Evolutionary conservation across 2,329 filamentous ascomycete genomes (phyloP), one percentile per base, ranked within the genome.

Genomic region (Claviceps fusiformis): DNA sequence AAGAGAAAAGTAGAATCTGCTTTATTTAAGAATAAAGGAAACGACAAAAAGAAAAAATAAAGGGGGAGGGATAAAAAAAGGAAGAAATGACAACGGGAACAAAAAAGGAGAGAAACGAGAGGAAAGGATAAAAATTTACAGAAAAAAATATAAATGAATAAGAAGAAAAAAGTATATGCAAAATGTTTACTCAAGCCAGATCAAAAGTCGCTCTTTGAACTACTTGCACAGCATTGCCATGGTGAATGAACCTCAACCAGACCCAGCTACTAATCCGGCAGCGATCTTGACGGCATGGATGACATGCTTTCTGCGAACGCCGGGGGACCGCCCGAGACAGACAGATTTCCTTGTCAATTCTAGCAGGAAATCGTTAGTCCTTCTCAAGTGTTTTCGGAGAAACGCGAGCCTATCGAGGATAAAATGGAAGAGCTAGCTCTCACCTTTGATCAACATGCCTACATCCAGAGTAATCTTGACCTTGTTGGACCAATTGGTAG

Each of bases 321-420:
- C 72, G 0, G 72, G 71, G 2, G 65, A 65, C 5, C 69, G 63
- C 9, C 71, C 72, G 8, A 74, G 58, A 45, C 71, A 74, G 7
- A 74, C 65, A 17, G 70, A 66, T 15, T 56, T 63, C 2, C 56
- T 55, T 0, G 65, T 63, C 49, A 74, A 59, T 63, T 74, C 71
- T 73, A 47, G 49, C 19, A 39, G 45, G 13, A 7, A 10, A 29
- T n/a, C 19, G 53, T 57, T 43, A 52, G 50, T 6, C 44, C 31
- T 54, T 4, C 13, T 39, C 5, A 39, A 39, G 37, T 11, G 19
- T 27, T 27, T 24, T 27, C 9, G 10, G 10, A 7, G 3, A 45
- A 45, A 27, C 24, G 6, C 19, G 35, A 29, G 15, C 27, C 5
- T 2, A 15, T 27, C 19, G 29, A 46, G 44, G 11, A 29, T 10